Evolutionary conservation across 306 rosid genomes (phyloP).

Genomic region (barrel medic (Medicago truncatula)): DNA sequence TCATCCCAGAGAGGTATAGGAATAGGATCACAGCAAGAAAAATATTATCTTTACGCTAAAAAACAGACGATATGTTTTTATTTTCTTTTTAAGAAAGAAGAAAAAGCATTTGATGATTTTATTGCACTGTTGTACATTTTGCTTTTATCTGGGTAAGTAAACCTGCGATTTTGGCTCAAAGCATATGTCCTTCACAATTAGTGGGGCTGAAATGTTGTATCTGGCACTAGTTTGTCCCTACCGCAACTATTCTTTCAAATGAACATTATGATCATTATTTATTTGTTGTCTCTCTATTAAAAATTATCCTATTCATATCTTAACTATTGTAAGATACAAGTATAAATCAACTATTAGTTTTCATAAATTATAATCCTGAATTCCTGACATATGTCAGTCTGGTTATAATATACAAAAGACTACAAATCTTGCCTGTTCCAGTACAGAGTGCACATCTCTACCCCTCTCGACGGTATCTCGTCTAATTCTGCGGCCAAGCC

Average conservation of each 20-base stretch:
- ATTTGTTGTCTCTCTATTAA: slow-evolving; percentile 14
- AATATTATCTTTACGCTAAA: not conserved
- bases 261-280: not conserved
- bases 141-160: no score
- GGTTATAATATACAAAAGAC: slow-evolving; percentile 11
- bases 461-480: slow-evolving; percentile 94
- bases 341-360: slow-evolving; percentile 7
- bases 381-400: slow-evolving; percentile 13
- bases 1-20: not conserved
- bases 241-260: slow-evolving; percentile 28
- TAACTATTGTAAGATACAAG: slow-evolving; percentile 33
- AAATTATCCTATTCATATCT: no score
- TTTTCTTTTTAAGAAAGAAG: slow-evolving; percentile 15
- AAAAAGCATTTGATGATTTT: not conserved
- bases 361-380: slow-evolving; percentile 2
- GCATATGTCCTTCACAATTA: slow-evolving; percentile 17
- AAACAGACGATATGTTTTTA: not conserved
- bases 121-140: not conserved
- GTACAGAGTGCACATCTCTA: slow-evolving; percentile 84
- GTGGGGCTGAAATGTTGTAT: slow-evolving; percentile 22
- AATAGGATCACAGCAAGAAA: not conserved
- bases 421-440: slow-evolving; percentile 71
- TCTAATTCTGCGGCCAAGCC: slow-evolving; percentile 93
- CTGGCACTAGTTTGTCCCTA: slow-evolving; percentile 2
- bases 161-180: slow-evolving; percentile 8